Conservation (phyloP, 2,329 filamentous ascomycete genomes). For the Thermothelomyces thermophilus region DNA sequence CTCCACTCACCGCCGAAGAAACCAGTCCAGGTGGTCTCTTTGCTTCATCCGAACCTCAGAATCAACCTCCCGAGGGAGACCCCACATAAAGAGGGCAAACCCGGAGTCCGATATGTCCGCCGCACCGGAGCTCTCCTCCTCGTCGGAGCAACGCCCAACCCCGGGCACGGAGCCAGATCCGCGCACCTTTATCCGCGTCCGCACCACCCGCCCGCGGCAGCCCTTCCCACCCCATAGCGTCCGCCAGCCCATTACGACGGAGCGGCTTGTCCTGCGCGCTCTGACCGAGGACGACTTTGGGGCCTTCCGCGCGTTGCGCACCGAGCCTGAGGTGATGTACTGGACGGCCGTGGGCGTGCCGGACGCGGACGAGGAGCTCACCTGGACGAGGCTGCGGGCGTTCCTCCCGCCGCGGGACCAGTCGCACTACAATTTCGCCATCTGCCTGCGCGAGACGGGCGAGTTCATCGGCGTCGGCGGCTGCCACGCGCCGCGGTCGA, state of each 20-base stretch:
- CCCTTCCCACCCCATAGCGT: conserved; percentile 37
- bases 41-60: no score
- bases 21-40: no score
- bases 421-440: conserved; percentile 50
- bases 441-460: conserved; percentile 41
- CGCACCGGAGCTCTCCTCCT: neutral
- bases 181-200: conserved; percentile 34
- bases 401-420: conserved; percentile 45
- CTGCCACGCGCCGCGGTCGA: conserved; percentile 31
- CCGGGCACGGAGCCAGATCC: conserved; percentile 14
- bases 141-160: neutral
- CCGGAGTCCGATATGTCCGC: neutral
- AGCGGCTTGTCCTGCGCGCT: conserved; percentile 50
- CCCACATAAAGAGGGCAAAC: neutral
- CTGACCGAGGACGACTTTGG: conserved; percentile 43
- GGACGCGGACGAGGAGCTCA: conserved; percentile 40
- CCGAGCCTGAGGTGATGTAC: conserved; percentile 55
- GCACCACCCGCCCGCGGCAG: conserved; percentile 40
- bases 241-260: conserved; percentile 40
- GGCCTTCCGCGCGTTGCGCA: conserved; percentile 46
- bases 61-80: no score
- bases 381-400: conserved; percentile 34
- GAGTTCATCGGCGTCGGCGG: conserved; percentile 48
- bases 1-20: neutral
- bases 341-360: conserved; percentile 42